Base-by-base conservation (phyloP, 225 moss, liverwort and hornwort genomes). In the Pseudisothecium myosuroides region DNA sequence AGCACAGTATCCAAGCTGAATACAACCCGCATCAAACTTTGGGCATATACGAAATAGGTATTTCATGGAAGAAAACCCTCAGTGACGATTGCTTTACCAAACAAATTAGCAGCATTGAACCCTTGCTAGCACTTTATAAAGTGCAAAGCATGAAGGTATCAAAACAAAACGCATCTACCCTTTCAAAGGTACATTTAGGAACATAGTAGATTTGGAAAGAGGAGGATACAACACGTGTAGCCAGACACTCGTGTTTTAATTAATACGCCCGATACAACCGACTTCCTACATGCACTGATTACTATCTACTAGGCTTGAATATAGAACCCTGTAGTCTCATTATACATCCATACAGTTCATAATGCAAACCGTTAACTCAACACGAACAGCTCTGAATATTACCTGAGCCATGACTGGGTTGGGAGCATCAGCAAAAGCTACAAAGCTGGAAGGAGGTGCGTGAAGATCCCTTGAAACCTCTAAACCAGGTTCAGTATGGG, bases 371-470 rank as follows among this genome's bases (percentile, higher is more conserved):
- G 61, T 34, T 85, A 17, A 79, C 72, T 82, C 68, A 86, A 89
- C 62, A 76, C 17, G 49, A 67, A 79, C 64, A 85, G 37, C 60
- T 84, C 62, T 55, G 75, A 86, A 85, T 59, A 83, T 81, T 93
- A 99, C 98, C 98, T 99, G 98, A 68, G 97, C 95, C 97, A 99
- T 99, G 56, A 99, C 97, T 84, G 98, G 98, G 88, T 99, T 99
- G 37, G 97, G 96, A 84, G 98, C 98, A 92, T 99, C 98, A 83
- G 96, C 93, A 91, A 99, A 96, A 73, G 98, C 95, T 68, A 95
- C 83, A 83, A 96, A 90, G 81, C 92, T 93, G 81, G 94, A 93
- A n/a, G 94, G 89, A 76, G 93, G 95, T 85, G 83, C 87, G 62
- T 83, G 93, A 11, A 82, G 63, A 77, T 94, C 95, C 78, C 91